Conservation (phyloP, 2,329 filamentous ascomycete species). For the Phaeosphaeriaceae sp. region DNA sequence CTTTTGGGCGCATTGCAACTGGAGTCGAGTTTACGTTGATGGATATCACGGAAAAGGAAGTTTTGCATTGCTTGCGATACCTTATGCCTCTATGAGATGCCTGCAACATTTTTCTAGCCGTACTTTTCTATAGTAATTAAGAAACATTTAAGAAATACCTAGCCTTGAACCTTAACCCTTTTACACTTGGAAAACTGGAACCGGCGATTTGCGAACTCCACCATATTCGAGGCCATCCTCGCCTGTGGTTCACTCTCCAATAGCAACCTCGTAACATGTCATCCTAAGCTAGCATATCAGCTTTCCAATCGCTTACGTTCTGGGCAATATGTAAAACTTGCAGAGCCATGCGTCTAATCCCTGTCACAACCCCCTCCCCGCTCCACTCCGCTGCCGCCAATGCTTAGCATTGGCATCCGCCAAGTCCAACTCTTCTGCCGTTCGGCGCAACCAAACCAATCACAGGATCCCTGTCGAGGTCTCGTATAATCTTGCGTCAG, state of each 20-base stretch:
- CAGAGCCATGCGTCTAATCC: neutral
- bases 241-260: too few relatives aligned
- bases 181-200: too few relatives aligned
- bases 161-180: neutral
- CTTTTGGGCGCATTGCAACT: constrained; percentile 1
- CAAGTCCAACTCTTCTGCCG: constrained; percentile 14
- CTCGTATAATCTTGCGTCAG: constrained; percentile 22
- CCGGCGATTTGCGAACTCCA: too few relatives aligned
- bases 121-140: constrained; percentile 18
- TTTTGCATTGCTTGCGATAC: constrained; percentile 33
- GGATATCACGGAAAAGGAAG: constrained; percentile 15
- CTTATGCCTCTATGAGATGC: constrained; percentile 17
- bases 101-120: constrained; percentile 15
- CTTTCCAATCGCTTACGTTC: too few relatives aligned
- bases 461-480: neutral
- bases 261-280: too few relatives aligned
- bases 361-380: constrained; percentile 20
- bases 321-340: neutral
- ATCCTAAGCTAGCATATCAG: too few relatives aligned
- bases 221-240: too few relatives aligned
- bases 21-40: neutral
- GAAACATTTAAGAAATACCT: neutral
- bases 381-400: constrained; percentile 30
- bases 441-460: constrained; percentile 20
- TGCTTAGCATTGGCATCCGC: constrained; percentile 12